Base-by-base conservation (phyloP, 106 monocot species). In the Allium fistulosum region DNA sequence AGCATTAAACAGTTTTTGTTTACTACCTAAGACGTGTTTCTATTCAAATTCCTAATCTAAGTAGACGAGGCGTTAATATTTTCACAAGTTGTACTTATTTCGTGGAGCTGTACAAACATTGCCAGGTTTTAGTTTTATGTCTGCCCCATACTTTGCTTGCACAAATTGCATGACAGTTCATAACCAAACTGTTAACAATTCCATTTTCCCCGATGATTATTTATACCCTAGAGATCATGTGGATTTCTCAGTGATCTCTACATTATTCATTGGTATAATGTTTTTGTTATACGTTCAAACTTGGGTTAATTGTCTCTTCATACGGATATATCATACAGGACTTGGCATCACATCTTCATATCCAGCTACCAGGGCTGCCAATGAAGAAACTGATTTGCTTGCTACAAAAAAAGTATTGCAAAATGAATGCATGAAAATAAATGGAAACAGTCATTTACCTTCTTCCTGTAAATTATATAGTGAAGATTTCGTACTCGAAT, bases 401-500 rank as follows among this genome's bases (percentile, higher is more conserved):
- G 58, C 71, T 12, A 65, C 65, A 3, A 51, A 28, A n/a, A 73
- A 51, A 17, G 61, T 74, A 22, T 48, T 74, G 47, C 58, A 22
- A n/a, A 77, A 12, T 61, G 73, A 74, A 10, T 58, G 63, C 26
- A 71, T 59, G 51, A 63, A 11, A 48, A 48, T 65, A 58, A 68
- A 78, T 57, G 62, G 72, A 16, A 70, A 22, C 8, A 70, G 68
- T 53, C 53, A 49, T 22, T 7, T 11, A 11, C 45, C 67, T 10
- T 46, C 15, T 69, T 60, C 71, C 47, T 77, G 67, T 53, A 26
- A 16, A 60, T 62, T 77, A 0, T 49, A 28, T 8, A 55, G 37
- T 58, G 72, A 80, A 69, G 46, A 60, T 48, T 71, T 69, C 49
- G 46, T 84, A n/a, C 90, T 94, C 51, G 84, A 94, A 67, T 65